phyloP scores from a whole-genome alignment of 495 filamentous ascomycete genomes.

The Aspergillus cavernicola region DNA sequence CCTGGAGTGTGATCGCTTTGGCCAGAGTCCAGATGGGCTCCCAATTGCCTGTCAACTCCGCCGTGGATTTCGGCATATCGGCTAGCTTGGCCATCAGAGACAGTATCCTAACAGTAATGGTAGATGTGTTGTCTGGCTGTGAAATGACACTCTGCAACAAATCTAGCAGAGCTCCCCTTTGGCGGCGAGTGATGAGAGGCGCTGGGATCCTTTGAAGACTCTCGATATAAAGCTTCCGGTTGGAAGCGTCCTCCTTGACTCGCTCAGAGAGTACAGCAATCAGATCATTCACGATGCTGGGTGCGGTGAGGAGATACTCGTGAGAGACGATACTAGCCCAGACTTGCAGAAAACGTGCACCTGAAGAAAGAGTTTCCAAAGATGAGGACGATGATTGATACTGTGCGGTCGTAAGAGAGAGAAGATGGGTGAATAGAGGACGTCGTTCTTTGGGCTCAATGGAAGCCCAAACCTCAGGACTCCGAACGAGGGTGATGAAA shows the following conservation, averaged over 20 bases:
- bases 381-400: constrained; percentile 26
- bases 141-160: constrained; percentile 32
- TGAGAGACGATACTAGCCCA: constrained; percentile 44
- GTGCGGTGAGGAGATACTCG: constrained; percentile 41
- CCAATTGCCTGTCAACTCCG: constrained; percentile 37
- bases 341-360: constrained; percentile 36
- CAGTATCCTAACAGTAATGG: constrained; percentile 31
- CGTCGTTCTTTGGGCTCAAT: constrained; percentile 28
- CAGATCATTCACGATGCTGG: constrained; percentile 33
- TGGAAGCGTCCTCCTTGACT: constrained; percentile 28
- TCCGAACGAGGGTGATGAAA: constrained; percentile 30
- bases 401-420: constrained; percentile 35
- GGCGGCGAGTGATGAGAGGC: constrained; percentile 34
- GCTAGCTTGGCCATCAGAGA: constrained; percentile 44
- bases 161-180: constrained; percentile 36
- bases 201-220: constrained; percentile 41
- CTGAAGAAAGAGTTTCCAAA: constrained; percentile 26
- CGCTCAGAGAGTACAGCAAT: constrained; percentile 32
- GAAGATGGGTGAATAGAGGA: constrained; percentile 32
- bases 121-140: constrained; percentile 27
- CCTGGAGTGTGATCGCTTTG: constrained; percentile 32
- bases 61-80: constrained; percentile 40
- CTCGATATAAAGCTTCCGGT: constrained; percentile 34
- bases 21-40: constrained; percentile 39
- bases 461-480: constrained; percentile 31